Evolutionary conservation across 2,329 filamentous ascomycete genomes (phyloP).

Genomic region (Epichloe uncinata): DNA sequence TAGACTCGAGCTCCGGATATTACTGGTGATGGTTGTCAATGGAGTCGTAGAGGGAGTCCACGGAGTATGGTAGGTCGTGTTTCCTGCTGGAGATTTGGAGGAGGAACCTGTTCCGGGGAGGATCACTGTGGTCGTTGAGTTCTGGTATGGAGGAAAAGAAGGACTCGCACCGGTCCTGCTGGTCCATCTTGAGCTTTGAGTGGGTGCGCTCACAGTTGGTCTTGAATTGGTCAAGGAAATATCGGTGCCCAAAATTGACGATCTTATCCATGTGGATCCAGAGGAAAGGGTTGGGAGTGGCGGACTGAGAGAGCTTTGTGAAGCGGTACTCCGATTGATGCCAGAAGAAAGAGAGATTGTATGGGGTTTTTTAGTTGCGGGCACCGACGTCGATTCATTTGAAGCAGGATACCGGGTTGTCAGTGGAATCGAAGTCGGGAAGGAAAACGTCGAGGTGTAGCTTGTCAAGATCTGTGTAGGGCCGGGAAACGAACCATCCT

Average conservation of each 20-base stretch:
- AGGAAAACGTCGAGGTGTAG: not conserved
- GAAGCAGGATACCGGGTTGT: not conserved
- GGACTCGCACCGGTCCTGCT: not conserved
- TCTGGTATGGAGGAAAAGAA: constrained; percentile 1
- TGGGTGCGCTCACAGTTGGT: not conserved
- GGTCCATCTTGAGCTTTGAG: not conserved
- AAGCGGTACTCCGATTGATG: not conserved
- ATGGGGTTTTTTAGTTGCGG: not conserved
- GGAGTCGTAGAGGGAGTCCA: not conserved
- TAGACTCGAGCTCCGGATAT: not conserved
- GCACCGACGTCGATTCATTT: not conserved
- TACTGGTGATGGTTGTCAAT: not conserved
- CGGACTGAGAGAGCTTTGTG: not conserved
- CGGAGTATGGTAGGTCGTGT: not conserved
- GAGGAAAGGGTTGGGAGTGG: not conserved
- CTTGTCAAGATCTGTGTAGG: not conserved
- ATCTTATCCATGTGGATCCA: not conserved
- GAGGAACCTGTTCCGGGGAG: not conserved
- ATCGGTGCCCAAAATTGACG: constrained; percentile 2
- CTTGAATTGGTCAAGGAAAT: not conserved
- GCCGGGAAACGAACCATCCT: not conserved
- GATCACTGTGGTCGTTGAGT: constrained; percentile 12
- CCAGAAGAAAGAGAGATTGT: not conserved
- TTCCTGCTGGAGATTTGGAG: not conserved
- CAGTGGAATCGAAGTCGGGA: not conserved